phyloP scores from a whole-genome alignment of 805 yeast species.

The Wickerhamomyces chambardii region DNA sequence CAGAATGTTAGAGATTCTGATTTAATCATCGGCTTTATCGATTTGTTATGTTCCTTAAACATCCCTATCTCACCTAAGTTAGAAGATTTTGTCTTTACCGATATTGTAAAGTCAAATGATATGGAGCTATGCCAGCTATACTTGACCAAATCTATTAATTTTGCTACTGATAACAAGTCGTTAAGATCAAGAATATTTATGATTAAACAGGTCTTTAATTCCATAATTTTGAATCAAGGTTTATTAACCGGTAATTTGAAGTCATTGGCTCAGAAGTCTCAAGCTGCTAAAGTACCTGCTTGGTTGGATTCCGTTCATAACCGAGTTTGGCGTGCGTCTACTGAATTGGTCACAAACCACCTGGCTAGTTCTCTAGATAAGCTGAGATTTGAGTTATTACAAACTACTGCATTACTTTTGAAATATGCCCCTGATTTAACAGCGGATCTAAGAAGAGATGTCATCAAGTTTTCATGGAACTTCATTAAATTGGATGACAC shows the following conservation, averaged over 20 bases:
- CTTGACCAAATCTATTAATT: conserved; percentile 41
- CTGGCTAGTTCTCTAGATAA: conserved; percentile 66
- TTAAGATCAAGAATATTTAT: conserved; percentile 51
- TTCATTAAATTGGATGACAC: conserved; percentile 83
- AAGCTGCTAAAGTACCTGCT: conserved; percentile 22
- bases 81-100: conserved; percentile 47
- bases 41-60: conserved; percentile 34
- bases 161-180: conserved; percentile 36
- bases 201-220: conserved; percentile 53
- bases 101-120: conserved; percentile 44
- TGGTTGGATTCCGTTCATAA: conserved; percentile 63
- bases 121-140: conserved; percentile 35
- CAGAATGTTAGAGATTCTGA: conserved; percentile 25
- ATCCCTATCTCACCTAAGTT: conserved; percentile 37
- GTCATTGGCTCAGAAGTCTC: conserved; percentile 28
- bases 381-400: conserved; percentile 70
- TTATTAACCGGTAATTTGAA: conserved; percentile 36
- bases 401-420: conserved; percentile 69
- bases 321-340: conserved; percentile 65
- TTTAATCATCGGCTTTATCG: conserved; percentile 30
- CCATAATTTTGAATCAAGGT: conserved; percentile 58
- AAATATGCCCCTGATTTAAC: conserved; percentile 56
- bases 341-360: conserved; percentile 39
- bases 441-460: conserved; percentile 62
- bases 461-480: conserved; percentile 93